These are phyloP conservation scores for Nigrospora osmanthi DNA, from an alignment of 2,329 filamentous ascomycete genomes.

Conservation along the genomic window DNA sequence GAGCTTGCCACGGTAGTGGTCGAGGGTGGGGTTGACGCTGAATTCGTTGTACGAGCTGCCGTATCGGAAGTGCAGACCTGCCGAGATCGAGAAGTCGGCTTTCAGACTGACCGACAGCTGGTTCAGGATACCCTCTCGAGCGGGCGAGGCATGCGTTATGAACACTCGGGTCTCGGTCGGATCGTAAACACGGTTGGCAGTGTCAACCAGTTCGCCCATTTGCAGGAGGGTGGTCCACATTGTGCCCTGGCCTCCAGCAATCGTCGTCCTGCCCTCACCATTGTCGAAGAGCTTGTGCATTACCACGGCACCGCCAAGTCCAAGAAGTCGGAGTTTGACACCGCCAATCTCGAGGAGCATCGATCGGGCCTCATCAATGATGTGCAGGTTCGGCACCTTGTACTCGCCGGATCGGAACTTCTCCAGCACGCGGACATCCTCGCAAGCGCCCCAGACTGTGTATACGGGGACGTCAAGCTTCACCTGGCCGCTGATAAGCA, in stretches of 20 bases:
- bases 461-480: constrained; percentile 95
- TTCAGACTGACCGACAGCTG: constrained; percentile 96
- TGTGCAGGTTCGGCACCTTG: constrained; percentile 94
- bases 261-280: constrained; percentile 93
- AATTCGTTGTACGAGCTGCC: constrained; percentile 99
- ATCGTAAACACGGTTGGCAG: constrained; percentile 95
- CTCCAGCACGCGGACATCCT: constrained; percentile 94
- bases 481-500: constrained; percentile 79
- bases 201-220: constrained; percentile 97
- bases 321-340: constrained; percentile 89
- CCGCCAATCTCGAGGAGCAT: constrained; percentile 91
- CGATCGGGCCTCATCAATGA: constrained; percentile 96
- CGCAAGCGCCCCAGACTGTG: constrained; percentile 97
- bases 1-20: constrained; percentile 97
- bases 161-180: constrained; percentile 96
- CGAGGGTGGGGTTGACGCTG: constrained; percentile 94
- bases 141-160: constrained; percentile 92
- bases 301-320: constrained; percentile 90
- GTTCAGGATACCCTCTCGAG: constrained; percentile 92
- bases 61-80: constrained; percentile 95
- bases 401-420: constrained; percentile 97
- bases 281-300: constrained; percentile 99
- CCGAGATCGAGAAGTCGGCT: constrained; percentile 96
- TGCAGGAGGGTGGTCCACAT: constrained; percentile 99
- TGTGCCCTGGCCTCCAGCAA: constrained; percentile 94